These are phyloP conservation scores for Elaeis oleifera DNA, from an alignment of 202 grass and related monocot species.

Conservation along the genomic window DNA sequence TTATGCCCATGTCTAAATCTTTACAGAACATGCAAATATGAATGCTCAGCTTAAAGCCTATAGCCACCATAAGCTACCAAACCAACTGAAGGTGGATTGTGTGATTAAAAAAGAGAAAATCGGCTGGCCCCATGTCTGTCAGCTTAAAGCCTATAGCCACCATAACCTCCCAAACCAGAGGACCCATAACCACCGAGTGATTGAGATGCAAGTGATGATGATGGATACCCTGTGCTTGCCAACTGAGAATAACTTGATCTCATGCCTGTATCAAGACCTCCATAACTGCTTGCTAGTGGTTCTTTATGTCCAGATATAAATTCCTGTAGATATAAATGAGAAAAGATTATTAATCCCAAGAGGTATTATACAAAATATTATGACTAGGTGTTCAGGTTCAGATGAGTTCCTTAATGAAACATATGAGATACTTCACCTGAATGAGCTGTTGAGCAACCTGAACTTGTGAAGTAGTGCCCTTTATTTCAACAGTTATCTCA, in stretches of 20 bases:
- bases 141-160: conserved; percentile 30
- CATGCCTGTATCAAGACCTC: conserved; percentile 51
- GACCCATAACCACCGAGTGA: conserved; percentile 60
- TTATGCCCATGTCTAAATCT: too few relatives aligned
- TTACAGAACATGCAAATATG: too few relatives aligned
- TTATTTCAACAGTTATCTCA: conserved; percentile 98
- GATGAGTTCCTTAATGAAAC: conserved; percentile 1
- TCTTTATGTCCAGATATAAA: conserved; percentile 72
- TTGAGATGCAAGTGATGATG: conserved; percentile 50
- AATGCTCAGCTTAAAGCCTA: too few relatives aligned
- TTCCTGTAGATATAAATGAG: conserved; percentile 37
- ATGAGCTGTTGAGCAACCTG: conserved; percentile 84
- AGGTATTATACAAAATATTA: background rate
- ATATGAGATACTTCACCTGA: conserved; percentile 36
- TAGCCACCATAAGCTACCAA: too few relatives aligned
- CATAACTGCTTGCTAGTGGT: conserved; percentile 53
- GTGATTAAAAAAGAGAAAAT: too few relatives aligned
- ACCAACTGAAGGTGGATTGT: too few relatives aligned
- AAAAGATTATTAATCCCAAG: background rate
- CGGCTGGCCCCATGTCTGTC: too few relatives aligned
- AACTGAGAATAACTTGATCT: conserved; percentile 76
- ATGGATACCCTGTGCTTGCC: conserved; percentile 43
- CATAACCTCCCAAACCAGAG: conserved; percentile 50
- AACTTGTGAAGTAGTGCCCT: conserved; percentile 81
- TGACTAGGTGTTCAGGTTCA: background rate